Evolutionary conservation across 495 filamentous ascomycete species (phyloP).

Genomic region (Penicillium argentinense): DNA sequence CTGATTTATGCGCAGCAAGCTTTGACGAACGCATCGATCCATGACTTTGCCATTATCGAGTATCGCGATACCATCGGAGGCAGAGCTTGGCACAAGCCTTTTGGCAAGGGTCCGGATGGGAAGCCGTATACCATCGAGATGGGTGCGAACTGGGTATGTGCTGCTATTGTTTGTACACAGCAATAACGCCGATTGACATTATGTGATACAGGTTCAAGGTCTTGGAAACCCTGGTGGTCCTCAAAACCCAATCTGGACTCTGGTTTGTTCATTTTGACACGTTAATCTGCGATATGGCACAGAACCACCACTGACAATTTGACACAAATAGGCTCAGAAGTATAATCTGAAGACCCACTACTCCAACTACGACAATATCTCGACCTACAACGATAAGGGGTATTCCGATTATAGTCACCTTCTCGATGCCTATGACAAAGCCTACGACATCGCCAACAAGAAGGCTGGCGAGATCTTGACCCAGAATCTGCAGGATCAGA

Average conservation of each 20-base stretch:
- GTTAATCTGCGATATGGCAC: too few relatives aligned
- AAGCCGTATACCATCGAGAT: slow-evolving; percentile 63
- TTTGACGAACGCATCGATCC: slow-evolving; percentile 59
- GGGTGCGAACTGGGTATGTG: slow-evolving; percentile 65
- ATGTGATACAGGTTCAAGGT: slow-evolving; percentile 55
- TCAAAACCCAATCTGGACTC: slow-evolving; percentile 69
- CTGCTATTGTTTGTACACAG: neutral
- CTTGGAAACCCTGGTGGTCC: slow-evolving; percentile 55
- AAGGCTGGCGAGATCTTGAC: slow-evolving; percentile 58
- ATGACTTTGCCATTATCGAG: slow-evolving; percentile 71
- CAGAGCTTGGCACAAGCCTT: slow-evolving; percentile 54
- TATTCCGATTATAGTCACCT: slow-evolving; percentile 49
- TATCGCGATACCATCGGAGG: slow-evolving; percentile 65
- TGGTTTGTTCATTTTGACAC: too few relatives aligned
- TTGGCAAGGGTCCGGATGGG: slow-evolving; percentile 54
- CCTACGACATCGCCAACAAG: slow-evolving; percentile 49
- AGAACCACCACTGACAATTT: too few relatives aligned
- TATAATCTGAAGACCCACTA: slow-evolving; percentile 61
- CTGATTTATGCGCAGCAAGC: slow-evolving; percentile 49
- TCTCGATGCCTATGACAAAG: slow-evolving; percentile 52
- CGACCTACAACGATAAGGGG: slow-evolving; percentile 60
- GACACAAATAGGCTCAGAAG: slow-evolving; percentile 51
- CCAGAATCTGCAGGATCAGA: slow-evolving; percentile 64
- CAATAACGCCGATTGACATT: neutral
- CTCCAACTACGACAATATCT: slow-evolving; percentile 60